Conservation (phyloP, 495 filamentous ascomycete species). For the Podospora pseudocomata region DNA sequence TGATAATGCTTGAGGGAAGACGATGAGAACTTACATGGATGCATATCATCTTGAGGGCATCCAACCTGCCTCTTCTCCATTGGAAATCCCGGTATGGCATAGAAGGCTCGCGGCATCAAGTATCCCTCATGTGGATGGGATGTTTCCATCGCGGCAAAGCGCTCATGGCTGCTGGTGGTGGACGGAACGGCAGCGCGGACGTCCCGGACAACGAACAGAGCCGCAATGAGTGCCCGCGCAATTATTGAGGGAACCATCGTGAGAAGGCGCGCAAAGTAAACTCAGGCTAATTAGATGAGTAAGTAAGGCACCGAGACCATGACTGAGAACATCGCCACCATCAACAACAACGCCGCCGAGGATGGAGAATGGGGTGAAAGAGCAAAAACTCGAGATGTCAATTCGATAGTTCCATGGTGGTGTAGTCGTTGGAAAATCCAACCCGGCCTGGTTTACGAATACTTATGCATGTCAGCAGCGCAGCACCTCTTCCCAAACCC, state of each 20-base stretch:
- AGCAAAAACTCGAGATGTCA: not conserved
- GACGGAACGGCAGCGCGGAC: not conserved
- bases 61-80: not conserved
- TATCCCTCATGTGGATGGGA: not conserved
- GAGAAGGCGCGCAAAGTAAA: not conserved
- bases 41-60: not conserved
- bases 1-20: not conserved
- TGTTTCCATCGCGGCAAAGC: not conserved
- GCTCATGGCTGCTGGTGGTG: not conserved
- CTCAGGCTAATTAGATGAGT: not conserved
- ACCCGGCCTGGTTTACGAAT: not conserved
- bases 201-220: not conserved
- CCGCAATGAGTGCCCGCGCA: not conserved
- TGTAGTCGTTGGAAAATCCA: not conserved
- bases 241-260: not conserved
- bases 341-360: not conserved
- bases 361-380: not conserved
- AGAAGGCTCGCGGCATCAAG: slow-evolving; percentile 6
- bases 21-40: slow-evolving; percentile 5
- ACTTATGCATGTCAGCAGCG: not conserved
- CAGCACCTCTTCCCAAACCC: not conserved
- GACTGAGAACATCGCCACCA: not conserved
- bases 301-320: not conserved
- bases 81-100: not conserved
- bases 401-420: not conserved